These are phyloP conservation scores for Pichia sp. DNA, from an alignment of 1,139 yeast genomes.

Conservation along the genomic window DNA sequence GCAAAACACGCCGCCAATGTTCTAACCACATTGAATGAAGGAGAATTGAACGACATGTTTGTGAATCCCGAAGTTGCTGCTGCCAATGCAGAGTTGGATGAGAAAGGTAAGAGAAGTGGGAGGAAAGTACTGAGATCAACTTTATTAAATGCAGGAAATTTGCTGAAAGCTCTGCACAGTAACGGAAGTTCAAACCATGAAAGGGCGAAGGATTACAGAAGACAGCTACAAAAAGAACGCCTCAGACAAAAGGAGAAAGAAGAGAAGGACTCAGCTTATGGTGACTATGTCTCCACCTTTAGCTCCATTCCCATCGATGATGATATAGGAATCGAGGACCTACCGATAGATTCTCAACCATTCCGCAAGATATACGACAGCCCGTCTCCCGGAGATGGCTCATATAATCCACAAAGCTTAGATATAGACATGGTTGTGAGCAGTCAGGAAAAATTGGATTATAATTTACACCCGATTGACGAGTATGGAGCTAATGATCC, in stretches of 20 bases:
- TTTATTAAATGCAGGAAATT: no score
- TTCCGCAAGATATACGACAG: constrained; percentile 2
- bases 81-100: no score
- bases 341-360: constrained; percentile 24
- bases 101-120: no score
- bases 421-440: constrained; percentile 25
- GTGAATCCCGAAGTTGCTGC: no score
- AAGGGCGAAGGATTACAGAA: no score
- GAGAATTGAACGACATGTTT: constrained; percentile 19
- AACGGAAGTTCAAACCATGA: background rate
- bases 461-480: constrained; percentile 20
- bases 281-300: constrained; percentile 7
- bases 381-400: background rate
- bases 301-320: constrained; percentile 18
- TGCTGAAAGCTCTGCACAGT: background rate
- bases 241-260: background rate
- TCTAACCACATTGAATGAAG: constrained; percentile 18
- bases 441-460: constrained; percentile 24
- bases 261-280: constrained; percentile 4
- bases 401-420: no score
- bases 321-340: constrained; percentile 16
- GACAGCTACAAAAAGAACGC: no score
- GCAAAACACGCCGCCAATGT: constrained; percentile 4
- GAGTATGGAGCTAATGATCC: constrained; percentile 12
- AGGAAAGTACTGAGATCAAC: no score